Evolutionary conservation across 1,284 basidiomycete species (phyloP), one percentile per base, ranked within the genome.

Genomic region (Tremellales sp.): DNA sequence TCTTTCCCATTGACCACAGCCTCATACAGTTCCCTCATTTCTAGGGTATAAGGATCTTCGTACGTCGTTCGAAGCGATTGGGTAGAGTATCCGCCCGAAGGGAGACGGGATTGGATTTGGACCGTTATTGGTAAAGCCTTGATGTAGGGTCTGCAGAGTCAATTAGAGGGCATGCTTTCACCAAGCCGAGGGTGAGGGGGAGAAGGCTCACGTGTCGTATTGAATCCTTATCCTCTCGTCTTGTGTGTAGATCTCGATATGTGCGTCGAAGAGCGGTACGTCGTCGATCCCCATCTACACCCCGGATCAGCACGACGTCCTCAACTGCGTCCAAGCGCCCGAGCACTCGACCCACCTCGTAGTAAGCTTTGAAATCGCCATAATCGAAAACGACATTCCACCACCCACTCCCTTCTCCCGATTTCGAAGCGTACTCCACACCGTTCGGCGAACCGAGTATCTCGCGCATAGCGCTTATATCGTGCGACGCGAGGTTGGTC

Each of bases 401-500:
- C 56, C 57, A 64, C 49, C 50, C 54, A 47, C 51, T 48, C 15
- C 46, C 40, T 42, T 47, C 29, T 50, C 51, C 40, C 23, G 44
- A 57, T 15, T 68, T 44, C 1, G 56, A 52, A 3, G 68, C 65
- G 1, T 54, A 52, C 17, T 70, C 23, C n/a, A 33, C 65, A 63
- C 17, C 57, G 35, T 63, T 52, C n/a, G 73, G 73, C 62, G 70
- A 61, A 12, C 72, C 73, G 7, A 74, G 35, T 1, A 73, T 52
- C 57, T 77, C 75, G n/a, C 76, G 58, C 75, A 77, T 76, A 10
- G 73, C 72, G 25, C 62, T 65, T 10, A 76, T 53, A 52, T 76
- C 75, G 53, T 77, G 76, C 26, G 60, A 62, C 4, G 62, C 68
- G 12, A 77, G 55, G 4, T 63, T 54, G 12, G 68, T 67, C 0